phyloP scores from a whole-genome alignment of 352 stramenopile genomes.

The Phytophthora pini region DNA sequence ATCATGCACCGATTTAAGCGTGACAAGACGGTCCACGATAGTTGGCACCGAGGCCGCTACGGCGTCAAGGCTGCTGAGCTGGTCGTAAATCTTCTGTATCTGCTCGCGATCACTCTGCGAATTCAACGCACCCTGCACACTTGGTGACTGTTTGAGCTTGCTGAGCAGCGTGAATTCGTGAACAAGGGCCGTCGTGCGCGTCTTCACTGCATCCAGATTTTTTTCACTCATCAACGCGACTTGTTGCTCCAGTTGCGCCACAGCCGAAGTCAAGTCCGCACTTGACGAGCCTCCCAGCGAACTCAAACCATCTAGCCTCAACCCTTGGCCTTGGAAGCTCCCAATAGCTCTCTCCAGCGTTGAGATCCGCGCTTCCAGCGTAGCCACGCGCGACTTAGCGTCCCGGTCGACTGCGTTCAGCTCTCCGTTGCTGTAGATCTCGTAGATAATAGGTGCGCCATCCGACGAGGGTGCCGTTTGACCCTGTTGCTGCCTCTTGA shows the following conservation, averaged over 20 bases:
- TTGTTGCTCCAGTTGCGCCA: slow-evolving; percentile 72
- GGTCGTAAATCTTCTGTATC: slow-evolving; percentile 76
- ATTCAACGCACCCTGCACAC: slow-evolving; percentile 61
- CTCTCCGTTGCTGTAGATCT: slow-evolving; percentile 84
- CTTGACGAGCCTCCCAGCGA: slow-evolving; percentile 23
- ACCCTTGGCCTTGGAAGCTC: slow-evolving; percentile 55
- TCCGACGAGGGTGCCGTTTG: slow-evolving; percentile 16
- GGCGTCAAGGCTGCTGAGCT: slow-evolving; percentile 66
- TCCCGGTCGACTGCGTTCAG: slow-evolving; percentile 73
- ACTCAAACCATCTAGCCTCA: slow-evolving; percentile 52
- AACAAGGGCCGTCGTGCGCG: slow-evolving; percentile 73
- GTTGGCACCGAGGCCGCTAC: slow-evolving; percentile 64
- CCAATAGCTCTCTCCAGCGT: slow-evolving; percentile 68
- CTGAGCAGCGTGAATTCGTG: slow-evolving; percentile 80
- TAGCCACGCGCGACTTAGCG: slow-evolving; percentile 62
- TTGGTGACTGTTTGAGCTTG: slow-evolving; percentile 79
- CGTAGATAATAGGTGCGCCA: slow-evolving; percentile 68
- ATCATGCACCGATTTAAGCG: slow-evolving; percentile 78
- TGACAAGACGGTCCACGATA: slow-evolving; percentile 76
- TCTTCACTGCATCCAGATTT: slow-evolving; percentile 82
- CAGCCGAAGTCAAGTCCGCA: slow-evolving; percentile 49
- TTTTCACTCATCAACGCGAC: slow-evolving; percentile 77
- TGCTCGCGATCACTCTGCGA: slow-evolving; percentile 70
- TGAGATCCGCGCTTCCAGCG: slow-evolving; percentile 66
- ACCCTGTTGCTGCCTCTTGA: slow-evolving; percentile 54